A percentile compares a stretch with the other conserved stretches of the same genome.
These are phyloP conservation scores for Sarcocystis neurona DNA, from an alignment of 169 alveolate species.

Conservation along the genomic window DNA sequence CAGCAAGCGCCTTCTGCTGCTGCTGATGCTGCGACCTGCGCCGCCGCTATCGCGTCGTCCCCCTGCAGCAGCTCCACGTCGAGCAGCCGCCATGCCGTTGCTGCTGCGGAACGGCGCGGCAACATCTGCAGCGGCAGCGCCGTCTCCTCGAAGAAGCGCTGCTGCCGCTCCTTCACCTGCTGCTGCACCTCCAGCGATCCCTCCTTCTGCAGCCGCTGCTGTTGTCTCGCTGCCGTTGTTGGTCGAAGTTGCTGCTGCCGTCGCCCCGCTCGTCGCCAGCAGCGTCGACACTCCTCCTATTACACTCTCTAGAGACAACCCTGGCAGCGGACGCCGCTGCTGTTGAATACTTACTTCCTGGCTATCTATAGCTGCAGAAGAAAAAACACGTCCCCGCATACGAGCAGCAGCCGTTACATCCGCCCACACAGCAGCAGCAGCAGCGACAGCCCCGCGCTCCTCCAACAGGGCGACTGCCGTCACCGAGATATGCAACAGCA, in stretches of 20 bases:
- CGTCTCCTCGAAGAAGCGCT: no score
- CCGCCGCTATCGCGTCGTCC: no score
- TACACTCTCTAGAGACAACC: background rate
- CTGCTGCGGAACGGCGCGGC: no score
- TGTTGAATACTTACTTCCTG: conserved; percentile 8
- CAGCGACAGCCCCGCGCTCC: background rate
- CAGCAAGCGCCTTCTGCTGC: no score
- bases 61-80: no score
- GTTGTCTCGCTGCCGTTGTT: conserved; percentile 33
- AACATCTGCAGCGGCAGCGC: background rate
- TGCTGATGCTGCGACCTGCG: no score
- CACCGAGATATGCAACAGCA: no score
- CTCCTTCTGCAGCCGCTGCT: background rate
- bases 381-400: no score
- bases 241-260: no score
- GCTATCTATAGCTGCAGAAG: conserved; percentile 11
- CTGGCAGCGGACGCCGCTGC: conserved; percentile 28
- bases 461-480: no score
- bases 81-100: no score
- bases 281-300: conserved; percentile 28
- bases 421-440: conserved; percentile 8
- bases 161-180: background rate
- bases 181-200: background rate
- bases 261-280: background rate
- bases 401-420: no score